Percentiles rank a stretch among this genome's conserved stretches.
phyloP scores from a whole-genome alignment of 169 alveolate species.

The Plasmodium gallinaceum region DNA sequence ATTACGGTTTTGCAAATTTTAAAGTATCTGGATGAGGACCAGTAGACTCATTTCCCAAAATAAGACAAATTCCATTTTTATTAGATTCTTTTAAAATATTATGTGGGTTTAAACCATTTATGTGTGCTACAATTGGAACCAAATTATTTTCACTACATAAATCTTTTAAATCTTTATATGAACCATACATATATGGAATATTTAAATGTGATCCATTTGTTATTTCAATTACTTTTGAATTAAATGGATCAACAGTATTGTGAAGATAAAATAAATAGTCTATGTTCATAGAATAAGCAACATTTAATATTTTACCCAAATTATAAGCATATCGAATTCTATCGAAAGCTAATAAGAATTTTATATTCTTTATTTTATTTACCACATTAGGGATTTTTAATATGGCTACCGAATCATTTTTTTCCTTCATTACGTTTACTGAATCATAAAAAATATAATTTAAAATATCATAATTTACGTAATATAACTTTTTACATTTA shows the following conservation, averaged over 20 bases:
- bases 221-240: conserved; percentile 83
- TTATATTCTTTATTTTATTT: conserved; percentile 30
- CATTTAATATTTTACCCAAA: conserved; percentile 80
- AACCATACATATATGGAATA: conserved; percentile 81
- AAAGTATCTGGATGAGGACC: conserved; percentile 68
- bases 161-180: conserved; percentile 71
- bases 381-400: conserved; percentile 26
- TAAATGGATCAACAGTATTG: conserved; percentile 85
- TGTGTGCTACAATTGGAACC: conserved; percentile 85
- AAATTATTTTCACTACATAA: conserved; percentile 80
- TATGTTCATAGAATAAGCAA: conserved; percentile 80
- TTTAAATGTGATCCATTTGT: conserved; percentile 84
- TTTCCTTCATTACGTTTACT: conserved; percentile 24
- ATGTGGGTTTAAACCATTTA: conserved; percentile 69
- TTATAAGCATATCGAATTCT: conserved; percentile 84
- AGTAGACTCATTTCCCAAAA: conserved; percentile 64
- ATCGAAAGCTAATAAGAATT: conserved; percentile 82
- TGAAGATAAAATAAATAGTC: conserved; percentile 80
- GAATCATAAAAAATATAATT: conserved; percentile 72
- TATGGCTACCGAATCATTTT: conserved; percentile 60
- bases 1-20: conserved; percentile 70
- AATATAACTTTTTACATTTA: conserved; percentile 62
- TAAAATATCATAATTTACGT: conserved; percentile 33
- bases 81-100: conserved; percentile 26
- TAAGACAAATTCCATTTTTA: conserved; percentile 61